These are phyloP conservation scores for Backusella tarrabulga DNA, from an alignment of 192 early-diverging fungal species.

Conservation along the genomic window DNA sequence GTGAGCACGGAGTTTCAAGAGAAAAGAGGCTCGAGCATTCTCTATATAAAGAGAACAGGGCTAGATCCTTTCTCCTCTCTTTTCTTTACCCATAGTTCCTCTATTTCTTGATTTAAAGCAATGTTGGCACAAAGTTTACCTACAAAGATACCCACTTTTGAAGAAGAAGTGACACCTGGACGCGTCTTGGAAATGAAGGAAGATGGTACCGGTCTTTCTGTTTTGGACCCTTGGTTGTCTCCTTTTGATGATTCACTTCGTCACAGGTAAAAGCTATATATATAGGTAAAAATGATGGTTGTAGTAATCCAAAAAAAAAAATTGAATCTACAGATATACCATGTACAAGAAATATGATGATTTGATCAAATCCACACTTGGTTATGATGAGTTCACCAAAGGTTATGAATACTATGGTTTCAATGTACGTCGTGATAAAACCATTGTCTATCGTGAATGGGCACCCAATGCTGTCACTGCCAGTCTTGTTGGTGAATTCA, in stretches of 20 bases:
- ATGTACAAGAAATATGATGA: slow-evolving; percentile 70
- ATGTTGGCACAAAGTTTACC: background rate
- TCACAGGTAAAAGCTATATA: slow-evolving; percentile 44
- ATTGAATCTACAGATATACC: slow-evolving; percentile 40
- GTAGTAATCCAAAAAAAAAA: background rate
- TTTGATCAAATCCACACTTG: slow-evolving; percentile 65
- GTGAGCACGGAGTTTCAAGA: background rate
- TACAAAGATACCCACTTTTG: slow-evolving; percentile 12
- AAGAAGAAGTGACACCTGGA: slow-evolving; percentile 32
- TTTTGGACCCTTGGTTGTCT: slow-evolving; percentile 77
- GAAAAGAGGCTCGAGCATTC: background rate
- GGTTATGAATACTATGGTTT: slow-evolving; percentile 85
- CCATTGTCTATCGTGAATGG: slow-evolving; percentile 92
- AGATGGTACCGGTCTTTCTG: slow-evolving; percentile 66
- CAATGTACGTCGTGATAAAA: slow-evolving; percentile 56
- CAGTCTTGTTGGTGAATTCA: slow-evolving; percentile 91
- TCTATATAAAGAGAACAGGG: background rate
- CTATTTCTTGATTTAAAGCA: background rate
- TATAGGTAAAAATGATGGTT: background rate
- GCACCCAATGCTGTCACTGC: slow-evolving; percentile 81
- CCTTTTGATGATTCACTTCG: slow-evolving; percentile 63
- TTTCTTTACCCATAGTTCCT: background rate
- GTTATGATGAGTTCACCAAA: slow-evolving; percentile 81
- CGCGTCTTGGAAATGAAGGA: slow-evolving; percentile 25
- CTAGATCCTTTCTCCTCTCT: background rate